Evolutionary conservation across 345 rosid genomes (phyloP).

Genomic region (Hypericum androsaemum): DNA sequence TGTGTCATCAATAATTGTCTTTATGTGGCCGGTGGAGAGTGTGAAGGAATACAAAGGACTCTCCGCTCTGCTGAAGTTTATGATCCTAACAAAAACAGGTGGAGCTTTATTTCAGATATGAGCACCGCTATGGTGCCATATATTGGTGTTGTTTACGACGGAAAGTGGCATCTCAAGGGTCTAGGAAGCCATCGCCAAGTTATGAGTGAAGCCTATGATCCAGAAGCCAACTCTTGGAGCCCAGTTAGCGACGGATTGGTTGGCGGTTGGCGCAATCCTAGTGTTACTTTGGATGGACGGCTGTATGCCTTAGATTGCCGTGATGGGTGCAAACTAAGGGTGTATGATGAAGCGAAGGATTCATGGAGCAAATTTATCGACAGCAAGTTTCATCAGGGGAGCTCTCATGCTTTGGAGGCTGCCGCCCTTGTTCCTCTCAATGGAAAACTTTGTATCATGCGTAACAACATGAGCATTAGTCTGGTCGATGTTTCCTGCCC

Average conservation of each 20-base stretch:
- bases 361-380: slow-evolving; percentile 84
- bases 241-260: slow-evolving; percentile 78
- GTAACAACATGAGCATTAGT: slow-evolving; percentile 95
- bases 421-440: slow-evolving; percentile 84
- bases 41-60: slow-evolving; percentile 86
- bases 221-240: slow-evolving; percentile 63
- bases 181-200: slow-evolving; percentile 79
- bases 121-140: slow-evolving; percentile 97
- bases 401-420: slow-evolving; percentile 73
- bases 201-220: slow-evolving; percentile 84
- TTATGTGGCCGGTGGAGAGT: slow-evolving; percentile 97
- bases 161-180: slow-evolving; percentile 91
- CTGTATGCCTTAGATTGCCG: slow-evolving; percentile 84
- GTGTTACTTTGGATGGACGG: slow-evolving; percentile 57
- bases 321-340: slow-evolving; percentile 86
- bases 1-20: slow-evolving; percentile 90
- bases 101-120: slow-evolving; percentile 92
- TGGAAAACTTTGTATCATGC: slow-evolving; percentile 77
- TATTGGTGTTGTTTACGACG: slow-evolving; percentile 78
- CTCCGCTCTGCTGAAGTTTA: slow-evolving; percentile 92
- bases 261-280: slow-evolving; percentile 86
- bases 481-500: slow-evolving; percentile 78
- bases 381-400: slow-evolving; percentile 84
- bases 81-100: slow-evolving; percentile 75
- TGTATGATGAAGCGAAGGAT: slow-evolving; percentile 56